A percentile compares a stretch with the other conserved stretches of the same genome.
These are phyloP conservation scores for Puya raimondii DNA, from an alignment of 176 grass and related monocot species.

Conservation along the genomic window DNA sequence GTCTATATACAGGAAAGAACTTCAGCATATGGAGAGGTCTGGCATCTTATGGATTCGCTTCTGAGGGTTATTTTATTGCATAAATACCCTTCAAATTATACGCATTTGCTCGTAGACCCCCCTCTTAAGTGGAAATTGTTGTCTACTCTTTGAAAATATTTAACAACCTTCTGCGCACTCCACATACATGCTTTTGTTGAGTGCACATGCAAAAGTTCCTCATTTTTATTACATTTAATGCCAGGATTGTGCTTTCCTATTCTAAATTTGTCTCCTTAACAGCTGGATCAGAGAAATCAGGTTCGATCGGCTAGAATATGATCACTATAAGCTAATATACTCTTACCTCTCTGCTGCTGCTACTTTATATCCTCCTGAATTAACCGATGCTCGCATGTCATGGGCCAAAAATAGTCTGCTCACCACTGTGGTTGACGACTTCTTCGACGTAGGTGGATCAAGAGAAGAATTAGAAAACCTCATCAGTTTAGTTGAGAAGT, in stretches of 20 bases:
- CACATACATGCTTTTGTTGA: no score
- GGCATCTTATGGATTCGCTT: not conserved
- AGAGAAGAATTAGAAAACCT: constrained; percentile 56
- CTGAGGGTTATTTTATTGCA: no score
- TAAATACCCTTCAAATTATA: no score
- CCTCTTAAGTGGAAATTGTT: not conserved
- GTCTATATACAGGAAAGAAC: constrained; percentile 42
- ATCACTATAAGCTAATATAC: constrained; percentile 47
- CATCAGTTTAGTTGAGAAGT: constrained; percentile 51
- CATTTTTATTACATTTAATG: not conserved
- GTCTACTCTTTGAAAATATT: no score
- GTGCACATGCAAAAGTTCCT: no score
- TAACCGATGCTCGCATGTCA: constrained; percentile 43
- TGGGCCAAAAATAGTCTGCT: constrained; percentile 63
- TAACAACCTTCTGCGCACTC: no score
- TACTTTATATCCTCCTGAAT: constrained; percentile 43
- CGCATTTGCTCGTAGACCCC: no score
- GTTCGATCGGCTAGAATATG: constrained; percentile 59
- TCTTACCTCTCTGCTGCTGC: constrained; percentile 61
- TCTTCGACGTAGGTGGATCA: constrained; percentile 75
- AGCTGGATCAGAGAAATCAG: constrained; percentile 58
- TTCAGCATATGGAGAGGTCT: constrained; percentile 55
- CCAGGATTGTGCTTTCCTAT: constrained; percentile 1
- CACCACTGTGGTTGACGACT: constrained; percentile 56
- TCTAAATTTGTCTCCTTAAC: not conserved